Evolutionary conservation across 495 filamentous ascomycete species (phyloP).

Genomic region (Amphirosellinia nigrospora): DNA sequence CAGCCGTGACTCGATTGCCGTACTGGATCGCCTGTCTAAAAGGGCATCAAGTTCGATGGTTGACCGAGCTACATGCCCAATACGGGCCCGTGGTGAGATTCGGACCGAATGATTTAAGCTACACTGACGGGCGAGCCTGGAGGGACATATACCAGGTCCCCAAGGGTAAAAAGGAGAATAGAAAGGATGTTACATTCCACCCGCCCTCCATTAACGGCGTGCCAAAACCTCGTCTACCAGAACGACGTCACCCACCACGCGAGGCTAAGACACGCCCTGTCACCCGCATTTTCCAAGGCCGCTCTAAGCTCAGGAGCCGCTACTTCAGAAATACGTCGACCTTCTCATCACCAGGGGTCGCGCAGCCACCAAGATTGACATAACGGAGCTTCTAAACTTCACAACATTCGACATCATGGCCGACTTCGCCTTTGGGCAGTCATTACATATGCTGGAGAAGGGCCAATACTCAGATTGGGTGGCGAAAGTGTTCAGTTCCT

Average conservation of each 20-base stretch:
- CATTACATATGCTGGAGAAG: constrained; percentile 49
- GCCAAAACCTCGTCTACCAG: constrained; percentile 21
- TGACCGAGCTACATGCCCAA: constrained; percentile 42
- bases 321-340: constrained; percentile 51
- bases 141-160: constrained; percentile 53
- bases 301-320: constrained; percentile 52
- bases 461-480: constrained; percentile 16
- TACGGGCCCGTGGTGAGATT: constrained; percentile 53
- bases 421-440: constrained; percentile 54
- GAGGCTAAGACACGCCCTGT: constrained; percentile 43
- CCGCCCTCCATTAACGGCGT: constrained; percentile 23
- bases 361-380: constrained; percentile 40
- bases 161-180: constrained; percentile 26
- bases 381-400: constrained; percentile 38
- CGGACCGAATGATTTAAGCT: constrained; percentile 51
- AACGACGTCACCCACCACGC: constrained; percentile 28
- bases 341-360: constrained; percentile 37
- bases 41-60: constrained; percentile 29
- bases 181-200: constrained; percentile 25
- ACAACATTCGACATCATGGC: constrained; percentile 58
- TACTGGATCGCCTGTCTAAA: constrained; percentile 28
- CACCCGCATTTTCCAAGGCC: constrained; percentile 54
- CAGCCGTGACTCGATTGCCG: constrained; percentile 27
- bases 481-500: constrained; percentile 13
- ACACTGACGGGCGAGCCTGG: constrained; percentile 49